Conservation (phyloP, 106 monocot species). For the Chionographis japonica region DNA sequence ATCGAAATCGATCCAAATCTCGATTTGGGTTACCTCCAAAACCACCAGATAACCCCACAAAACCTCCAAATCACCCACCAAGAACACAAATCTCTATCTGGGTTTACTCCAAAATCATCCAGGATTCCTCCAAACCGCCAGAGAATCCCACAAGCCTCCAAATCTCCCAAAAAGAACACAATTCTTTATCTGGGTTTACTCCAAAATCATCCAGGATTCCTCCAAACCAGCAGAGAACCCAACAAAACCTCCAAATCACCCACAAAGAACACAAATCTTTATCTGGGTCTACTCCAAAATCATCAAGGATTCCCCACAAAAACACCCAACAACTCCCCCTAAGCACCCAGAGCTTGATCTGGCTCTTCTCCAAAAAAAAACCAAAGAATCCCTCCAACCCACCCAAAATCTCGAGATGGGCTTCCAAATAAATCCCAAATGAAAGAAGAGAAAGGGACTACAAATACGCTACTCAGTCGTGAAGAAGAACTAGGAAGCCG, state of each 20-base stretch:
- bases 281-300: slow-evolving; percentile 18
- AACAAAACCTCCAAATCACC: background rate
- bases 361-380: slow-evolving; percentile 13
- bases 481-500: too few relatives aligned
- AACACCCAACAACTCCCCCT: too few relatives aligned
- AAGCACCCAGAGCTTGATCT: slow-evolving; percentile 3
- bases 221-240: too few relatives aligned
- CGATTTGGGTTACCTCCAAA: background rate
- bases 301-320: background rate
- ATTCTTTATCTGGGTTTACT: slow-evolving; percentile 9
- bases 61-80: background rate
- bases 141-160: too few relatives aligned
- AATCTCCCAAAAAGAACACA: background rate
- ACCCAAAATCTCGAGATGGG: background rate
- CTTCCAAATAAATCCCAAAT: background rate
- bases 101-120: background rate
- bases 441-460: too few relatives aligned
- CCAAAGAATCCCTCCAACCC: background rate
- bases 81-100: slow-evolving; percentile 10
- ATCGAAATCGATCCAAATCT: background rate
- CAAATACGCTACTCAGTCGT: too few relatives aligned
- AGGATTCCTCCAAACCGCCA: background rate
- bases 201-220: too few relatives aligned
- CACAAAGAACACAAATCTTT: slow-evolving; percentile 1
- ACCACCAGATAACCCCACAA: slow-evolving; percentile 1